Base-by-base conservation (phyloP, 1,284 basidiomycete genomes). In the Ustilago bromivora region DNA sequence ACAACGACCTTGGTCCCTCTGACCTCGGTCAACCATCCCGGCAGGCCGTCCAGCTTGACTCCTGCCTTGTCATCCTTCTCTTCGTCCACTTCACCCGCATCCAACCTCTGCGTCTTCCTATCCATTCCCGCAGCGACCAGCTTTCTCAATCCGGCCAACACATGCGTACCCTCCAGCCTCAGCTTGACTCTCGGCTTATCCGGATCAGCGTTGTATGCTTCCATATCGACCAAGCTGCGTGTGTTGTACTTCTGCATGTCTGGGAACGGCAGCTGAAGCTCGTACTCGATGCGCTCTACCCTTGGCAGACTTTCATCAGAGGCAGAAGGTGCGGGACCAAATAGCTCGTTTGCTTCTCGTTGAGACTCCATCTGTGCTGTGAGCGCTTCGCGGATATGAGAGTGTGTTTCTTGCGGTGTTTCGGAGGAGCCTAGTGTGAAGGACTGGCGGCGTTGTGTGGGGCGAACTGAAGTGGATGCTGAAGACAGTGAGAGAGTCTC, bases 11-110 rank as follows among this genome's bases (percentile, higher is more conserved):
- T 78, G 0, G 79, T 82, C 0, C 80, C 76, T 47, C 73, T 68
- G 7, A 82, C 68, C 19, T 81, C 75, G 35, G 71, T 75, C 70
- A 82, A 19, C 80, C 80, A 82, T 1, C 69, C 64, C 0, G 80
- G 80, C 43, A 82, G 35, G 1, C 80, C 80, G 35, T 71, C 64
- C 43, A 72, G 43, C 58, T 58, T 65, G 15, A 60, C 41, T 7
- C 43, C 57, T 11, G 17, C 36, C 8, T 49, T 38, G 13, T 19
- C 38, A 6, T 52, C 63, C 9, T 60, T 55, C 4, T 31, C 71
- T 4, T 67, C 75, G 11, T 61, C 71, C 2, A 4, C 65, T 19
- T 70, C 60, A 5, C 62, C 75, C 9, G 60, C 67, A 54, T 77
- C 64, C 51, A 70, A 52, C 28, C 70, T 55, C 17, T 40, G 13